Evolutionary conservation across 2,329 filamentous ascomycete genomes (phyloP).

Genomic region (Scedosporium minutisporum): DNA sequence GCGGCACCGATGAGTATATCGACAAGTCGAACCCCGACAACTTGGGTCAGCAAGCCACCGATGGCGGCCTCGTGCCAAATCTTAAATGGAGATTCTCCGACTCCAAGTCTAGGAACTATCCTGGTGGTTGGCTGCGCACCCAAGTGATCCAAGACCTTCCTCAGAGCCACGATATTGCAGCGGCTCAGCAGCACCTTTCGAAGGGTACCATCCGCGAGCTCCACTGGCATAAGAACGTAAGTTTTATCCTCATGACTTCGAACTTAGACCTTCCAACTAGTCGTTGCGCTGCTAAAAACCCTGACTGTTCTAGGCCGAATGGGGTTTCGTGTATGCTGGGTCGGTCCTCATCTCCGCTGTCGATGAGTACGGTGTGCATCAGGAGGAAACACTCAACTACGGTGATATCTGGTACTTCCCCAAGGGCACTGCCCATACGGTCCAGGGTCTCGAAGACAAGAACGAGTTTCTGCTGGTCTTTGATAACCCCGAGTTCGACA

Average conservation of each 20-base stretch:
- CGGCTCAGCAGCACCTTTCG: slow-evolving; percentile 57
- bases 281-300: too few relatives aligned
- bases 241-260: slow-evolving; percentile 18
- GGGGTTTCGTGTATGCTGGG: slow-evolving; percentile 53
- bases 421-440: slow-evolving; percentile 52
- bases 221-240: slow-evolving; percentile 58
- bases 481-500: slow-evolving; percentile 58
- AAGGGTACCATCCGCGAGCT: slow-evolving; percentile 58
- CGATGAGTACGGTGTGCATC: slow-evolving; percentile 48
- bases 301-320: slow-evolving; percentile 42
- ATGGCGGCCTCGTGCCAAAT: slow-evolving; percentile 55
- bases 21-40: slow-evolving; percentile 56
- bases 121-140: slow-evolving; percentile 57
- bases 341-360: slow-evolving; percentile 50
- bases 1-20: slow-evolving; percentile 52
- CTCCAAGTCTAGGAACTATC: slow-evolving; percentile 51
- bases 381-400: slow-evolving; percentile 44
- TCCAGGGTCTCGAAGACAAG: slow-evolving; percentile 55
- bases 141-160: slow-evolving; percentile 60
- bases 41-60: slow-evolving; percentile 51
- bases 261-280: background rate
- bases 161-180: slow-evolving; percentile 54
- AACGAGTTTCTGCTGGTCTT: slow-evolving; percentile 60
- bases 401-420: slow-evolving; percentile 64
- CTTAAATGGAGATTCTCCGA: slow-evolving; percentile 63